Percentiles rank a stretch among this genome's conserved stretches.
Conservation (phyloP, 495 filamentous ascomycete genomes). For the Penicillium paradoxum region DNA sequence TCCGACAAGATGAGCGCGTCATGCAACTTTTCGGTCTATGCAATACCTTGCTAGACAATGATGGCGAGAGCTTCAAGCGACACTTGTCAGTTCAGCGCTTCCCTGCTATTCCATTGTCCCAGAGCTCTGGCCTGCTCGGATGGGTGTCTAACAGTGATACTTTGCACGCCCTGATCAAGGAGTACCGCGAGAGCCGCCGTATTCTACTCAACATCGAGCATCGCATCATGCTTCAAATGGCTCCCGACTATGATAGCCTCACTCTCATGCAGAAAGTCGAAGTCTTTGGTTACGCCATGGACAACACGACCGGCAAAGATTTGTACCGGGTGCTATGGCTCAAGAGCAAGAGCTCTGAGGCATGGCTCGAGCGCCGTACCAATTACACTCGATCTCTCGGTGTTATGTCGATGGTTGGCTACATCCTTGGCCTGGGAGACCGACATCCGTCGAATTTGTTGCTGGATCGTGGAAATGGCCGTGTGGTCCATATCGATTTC, state of each 20-base stretch:
- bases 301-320: slow-evolving; percentile 98
- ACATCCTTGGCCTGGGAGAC: slow-evolving; percentile 94
- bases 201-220: slow-evolving; percentile 99
- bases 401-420: slow-evolving; percentile 99
- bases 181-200: slow-evolving; percentile 93
- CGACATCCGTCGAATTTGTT: slow-evolving; percentile 96
- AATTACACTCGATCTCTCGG: slow-evolving; percentile 97
- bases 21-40: slow-evolving; percentile 98
- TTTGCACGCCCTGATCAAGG: slow-evolving; percentile 88
- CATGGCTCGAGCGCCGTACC: slow-evolving; percentile 93
- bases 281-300: slow-evolving; percentile 96
- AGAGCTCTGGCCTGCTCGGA: slow-evolving; percentile 88
- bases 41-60: slow-evolving; percentile 87
- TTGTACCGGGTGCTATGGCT: slow-evolving; percentile 97
- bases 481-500: slow-evolving; percentile 97
- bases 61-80: slow-evolving; percentile 92
- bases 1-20: slow-evolving; percentile 95
- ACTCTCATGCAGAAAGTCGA: slow-evolving; percentile 99
- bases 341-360: slow-evolving; percentile 95
- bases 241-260: slow-evolving; percentile 95
- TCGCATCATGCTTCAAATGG: slow-evolving; percentile 99
- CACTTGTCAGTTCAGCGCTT: slow-evolving; percentile 94
- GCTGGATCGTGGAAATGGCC: slow-evolving; percentile 90
- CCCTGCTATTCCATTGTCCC: slow-evolving; percentile 90
- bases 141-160: slow-evolving; percentile 99